These are phyloP conservation scores for Ustilago esculenta DNA, from an alignment of 1,284 basidiomycete species.

Conservation along the genomic window DNA sequence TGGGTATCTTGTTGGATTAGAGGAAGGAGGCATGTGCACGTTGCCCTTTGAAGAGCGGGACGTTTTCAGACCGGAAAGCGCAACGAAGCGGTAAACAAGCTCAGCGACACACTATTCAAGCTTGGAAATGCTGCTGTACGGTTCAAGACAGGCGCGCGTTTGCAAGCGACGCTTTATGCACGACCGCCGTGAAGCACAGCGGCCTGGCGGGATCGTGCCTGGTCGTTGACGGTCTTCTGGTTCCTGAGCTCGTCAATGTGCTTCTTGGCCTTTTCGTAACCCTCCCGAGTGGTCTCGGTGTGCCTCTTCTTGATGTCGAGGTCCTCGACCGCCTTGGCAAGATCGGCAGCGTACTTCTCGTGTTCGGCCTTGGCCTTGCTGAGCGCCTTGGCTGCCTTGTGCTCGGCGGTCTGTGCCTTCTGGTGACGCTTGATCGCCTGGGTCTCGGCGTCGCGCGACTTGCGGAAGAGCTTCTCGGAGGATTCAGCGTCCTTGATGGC, in stretches of 20 bases:
- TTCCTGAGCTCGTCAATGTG: conserved; percentile 51
- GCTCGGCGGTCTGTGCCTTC: conserved; percentile 55
- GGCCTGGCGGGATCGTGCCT: conserved; percentile 45
- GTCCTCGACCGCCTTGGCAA: conserved; percentile 56
- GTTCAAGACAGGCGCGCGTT: no score
- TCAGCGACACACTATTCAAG: no score
- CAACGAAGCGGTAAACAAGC: no score
- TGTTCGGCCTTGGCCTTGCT: conserved; percentile 52
- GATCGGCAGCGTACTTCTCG: conserved; percentile 52
- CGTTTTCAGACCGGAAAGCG: no score
- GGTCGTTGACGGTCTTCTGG: conserved; percentile 54
- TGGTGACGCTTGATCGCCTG: conserved; percentile 58
- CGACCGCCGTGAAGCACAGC: conserved; percentile 39
- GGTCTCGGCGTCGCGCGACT: conserved; percentile 53
- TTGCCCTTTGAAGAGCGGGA: no score
- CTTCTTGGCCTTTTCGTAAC: conserved; percentile 52
- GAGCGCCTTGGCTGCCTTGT: conserved; percentile 58
- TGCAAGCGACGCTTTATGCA: background rate
- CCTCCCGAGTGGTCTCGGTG: conserved; percentile 42
- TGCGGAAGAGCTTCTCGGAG: conserved; percentile 57
- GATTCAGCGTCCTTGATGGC: conserved; percentile 57
- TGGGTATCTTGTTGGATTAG: conserved; percentile 26
- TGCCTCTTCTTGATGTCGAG: conserved; percentile 63
- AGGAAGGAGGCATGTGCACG: background rate
- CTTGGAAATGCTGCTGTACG: no score